Conservation (phyloP, 129 eudicot species). For the Logfia minima region DNA sequence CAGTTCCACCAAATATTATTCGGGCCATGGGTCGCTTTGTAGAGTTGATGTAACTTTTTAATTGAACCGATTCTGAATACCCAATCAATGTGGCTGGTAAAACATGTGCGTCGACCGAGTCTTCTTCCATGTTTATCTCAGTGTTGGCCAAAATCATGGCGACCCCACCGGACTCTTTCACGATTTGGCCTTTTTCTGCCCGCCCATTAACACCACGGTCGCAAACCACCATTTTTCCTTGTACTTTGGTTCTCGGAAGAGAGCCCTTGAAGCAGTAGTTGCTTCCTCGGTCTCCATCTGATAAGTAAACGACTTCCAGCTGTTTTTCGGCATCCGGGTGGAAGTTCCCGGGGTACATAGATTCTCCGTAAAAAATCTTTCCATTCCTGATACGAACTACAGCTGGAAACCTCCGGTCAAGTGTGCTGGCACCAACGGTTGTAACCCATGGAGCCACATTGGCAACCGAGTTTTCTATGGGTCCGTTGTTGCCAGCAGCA, state of each 20-base stretch:
- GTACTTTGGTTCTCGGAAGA: conserved; percentile 60
- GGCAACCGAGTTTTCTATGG: conserved; percentile 71
- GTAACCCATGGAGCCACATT: conserved; percentile 97
- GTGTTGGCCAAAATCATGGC: conserved; percentile 92
- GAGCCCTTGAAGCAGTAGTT: conserved; percentile 78
- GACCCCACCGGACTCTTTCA: conserved; percentile 84
- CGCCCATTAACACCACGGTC: conserved; percentile 88
- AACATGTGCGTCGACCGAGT: conserved; percentile 85
- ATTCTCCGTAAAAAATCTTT: conserved; percentile 75
- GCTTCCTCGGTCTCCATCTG: conserved; percentile 56
- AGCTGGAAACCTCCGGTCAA: conserved; percentile 87
- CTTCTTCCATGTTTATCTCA: conserved; percentile 78
- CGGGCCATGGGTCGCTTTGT: conserved; percentile 59
- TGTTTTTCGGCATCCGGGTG: conserved; percentile 35
- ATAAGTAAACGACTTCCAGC: conserved; percentile 62
- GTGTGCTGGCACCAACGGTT: conserved; percentile 93
- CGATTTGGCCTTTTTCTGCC: conserved; percentile 85
- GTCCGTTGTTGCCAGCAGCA: conserved; percentile 96
- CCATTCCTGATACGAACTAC: conserved; percentile 54
- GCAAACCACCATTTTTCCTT: conserved; percentile 86
- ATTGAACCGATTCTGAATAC: conserved; percentile 48
- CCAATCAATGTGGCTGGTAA: conserved; percentile 89
- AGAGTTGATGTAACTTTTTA: conserved; percentile 68
- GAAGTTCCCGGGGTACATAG: conserved; percentile 78
- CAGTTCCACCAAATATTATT: conserved; percentile 74